A percentile compares a stretch with the other conserved stretches of the same genome.
These are phyloP conservation scores for Acer yangbiense DNA, from an alignment of 345 rosid genomes.

Conservation along the genomic window DNA sequence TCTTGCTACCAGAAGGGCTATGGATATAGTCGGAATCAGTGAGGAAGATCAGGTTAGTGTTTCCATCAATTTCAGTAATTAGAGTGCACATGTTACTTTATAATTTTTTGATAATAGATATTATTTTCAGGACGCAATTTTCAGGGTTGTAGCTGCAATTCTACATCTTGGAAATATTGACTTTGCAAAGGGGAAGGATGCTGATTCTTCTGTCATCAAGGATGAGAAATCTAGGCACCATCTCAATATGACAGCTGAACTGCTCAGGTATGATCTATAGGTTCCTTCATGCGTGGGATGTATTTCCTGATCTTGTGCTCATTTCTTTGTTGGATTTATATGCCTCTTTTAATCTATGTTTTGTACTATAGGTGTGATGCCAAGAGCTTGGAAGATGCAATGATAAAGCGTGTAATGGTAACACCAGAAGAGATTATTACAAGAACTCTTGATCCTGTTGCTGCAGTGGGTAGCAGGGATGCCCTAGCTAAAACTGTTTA, in stretches of 20 bases:
- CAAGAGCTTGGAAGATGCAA: slow-evolving; percentile 88
- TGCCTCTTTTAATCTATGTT: slow-evolving; percentile 16
- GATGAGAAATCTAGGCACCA: slow-evolving; percentile 91
- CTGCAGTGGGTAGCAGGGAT: slow-evolving; percentile 92
- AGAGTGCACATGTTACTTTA: slow-evolving; percentile 18
- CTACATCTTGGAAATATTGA: slow-evolving; percentile 94
- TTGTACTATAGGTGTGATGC: slow-evolving; percentile 68
- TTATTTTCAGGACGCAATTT: slow-evolving; percentile 81
- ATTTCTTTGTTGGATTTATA: slow-evolving; percentile 25
- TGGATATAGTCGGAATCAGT: slow-evolving; percentile 97
- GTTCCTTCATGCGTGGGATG: slow-evolving; percentile 15
- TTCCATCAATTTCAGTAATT: slow-evolving; percentile 22
- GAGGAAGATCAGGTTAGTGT: slow-evolving; percentile 92
- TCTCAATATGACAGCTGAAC: slow-evolving; percentile 81
- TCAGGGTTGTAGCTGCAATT: slow-evolving; percentile 94
- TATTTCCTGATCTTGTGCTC: slow-evolving; percentile 20
- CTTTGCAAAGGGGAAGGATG: slow-evolving; percentile 86
- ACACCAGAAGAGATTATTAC: slow-evolving; percentile 99
- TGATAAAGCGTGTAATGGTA: slow-evolving; percentile 99
- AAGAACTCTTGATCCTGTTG: slow-evolving; percentile 88
- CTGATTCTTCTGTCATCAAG: slow-evolving; percentile 90
- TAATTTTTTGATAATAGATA: slow-evolving; percentile 26
- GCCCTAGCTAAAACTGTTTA: slow-evolving; percentile 94
- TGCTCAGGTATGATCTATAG: slow-evolving; percentile 62
- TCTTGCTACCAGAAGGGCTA: slow-evolving; percentile 96